Evolutionary conservation across 192 early-diverging fungal species (phyloP).

Genomic region (Phlyctochytrium planicorne): DNA sequence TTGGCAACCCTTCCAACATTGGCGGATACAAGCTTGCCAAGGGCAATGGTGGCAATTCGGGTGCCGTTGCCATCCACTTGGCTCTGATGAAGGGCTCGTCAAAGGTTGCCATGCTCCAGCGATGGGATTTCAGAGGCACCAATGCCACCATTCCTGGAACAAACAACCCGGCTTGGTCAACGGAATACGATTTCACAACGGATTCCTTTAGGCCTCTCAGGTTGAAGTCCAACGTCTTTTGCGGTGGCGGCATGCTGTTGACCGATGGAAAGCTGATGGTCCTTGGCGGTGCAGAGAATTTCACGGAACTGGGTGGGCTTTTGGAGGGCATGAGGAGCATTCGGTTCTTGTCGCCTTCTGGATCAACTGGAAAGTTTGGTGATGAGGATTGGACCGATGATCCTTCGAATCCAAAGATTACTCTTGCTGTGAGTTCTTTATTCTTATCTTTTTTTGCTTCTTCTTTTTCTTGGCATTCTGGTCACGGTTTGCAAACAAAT

Average conservation of each 20-base stretch:
- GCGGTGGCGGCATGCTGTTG: slow-evolving; percentile 13
- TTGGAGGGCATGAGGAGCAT: neutral
- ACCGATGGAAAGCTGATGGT: slow-evolving; percentile 19
- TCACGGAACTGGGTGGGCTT: neutral
- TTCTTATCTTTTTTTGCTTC: too few relatives aligned
- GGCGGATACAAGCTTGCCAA: neutral
- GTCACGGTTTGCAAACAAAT: too few relatives aligned
- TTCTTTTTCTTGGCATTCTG: neutral
- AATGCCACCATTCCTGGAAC: neutral
- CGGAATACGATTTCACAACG: slow-evolving; percentile 6
- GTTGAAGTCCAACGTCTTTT: slow-evolving; percentile 16
- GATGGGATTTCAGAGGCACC: neutral
- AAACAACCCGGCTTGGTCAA: neutral
- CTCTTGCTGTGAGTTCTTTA: neutral
- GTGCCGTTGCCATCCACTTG: slow-evolving; percentile 47
- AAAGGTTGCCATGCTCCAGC: slow-evolving; percentile 47
- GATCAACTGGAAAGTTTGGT: neutral
- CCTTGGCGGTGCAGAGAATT: slow-evolving; percentile 11
- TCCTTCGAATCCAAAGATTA: neutral
- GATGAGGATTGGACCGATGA: neutral
- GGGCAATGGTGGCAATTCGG: slow-evolving; percentile 12
- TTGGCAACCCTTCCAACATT: too few relatives aligned
- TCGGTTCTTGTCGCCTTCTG: neutral
- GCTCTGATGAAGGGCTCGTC: slow-evolving; percentile 49
- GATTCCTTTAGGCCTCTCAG: slow-evolving; percentile 3